phyloP scores from a whole-genome alignment of 768 basidiomycete species.

The Rickenella mellea region DNA sequence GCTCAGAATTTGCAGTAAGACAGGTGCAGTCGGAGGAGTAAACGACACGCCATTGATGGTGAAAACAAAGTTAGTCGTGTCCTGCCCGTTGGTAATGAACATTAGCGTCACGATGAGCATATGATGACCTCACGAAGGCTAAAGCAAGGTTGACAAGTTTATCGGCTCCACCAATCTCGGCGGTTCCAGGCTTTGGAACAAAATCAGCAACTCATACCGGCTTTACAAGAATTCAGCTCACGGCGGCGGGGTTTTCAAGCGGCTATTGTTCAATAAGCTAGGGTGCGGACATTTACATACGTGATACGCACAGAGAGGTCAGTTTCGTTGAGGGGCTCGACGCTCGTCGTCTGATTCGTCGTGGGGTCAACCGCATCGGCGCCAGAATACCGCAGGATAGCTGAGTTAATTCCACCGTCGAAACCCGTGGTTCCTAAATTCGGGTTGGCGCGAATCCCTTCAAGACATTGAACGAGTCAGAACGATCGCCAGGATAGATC shows the following conservation, averaged over 20 bases:
- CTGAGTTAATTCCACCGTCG: conserved; percentile 38
- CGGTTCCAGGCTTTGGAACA: conserved; percentile 7
- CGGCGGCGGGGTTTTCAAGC: conserved; percentile 7
- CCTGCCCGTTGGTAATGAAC: not conserved
- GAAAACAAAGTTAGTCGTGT: conserved; percentile 8
- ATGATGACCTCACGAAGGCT: conserved; percentile 8
- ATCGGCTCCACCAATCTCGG: conserved; percentile 10
- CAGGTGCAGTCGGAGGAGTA: conserved; percentile 8
- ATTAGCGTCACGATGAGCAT: conserved; percentile 2
- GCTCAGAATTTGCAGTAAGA: conserved; percentile 7
- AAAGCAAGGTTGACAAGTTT: conserved; percentile 14
- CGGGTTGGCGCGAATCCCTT: conserved; percentile 8
- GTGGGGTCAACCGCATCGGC: conserved; percentile 29
- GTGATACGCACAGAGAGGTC: conserved; percentile 16
- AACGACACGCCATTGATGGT: conserved; percentile 23
- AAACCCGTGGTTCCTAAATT: conserved; percentile 11
- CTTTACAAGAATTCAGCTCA: not conserved
- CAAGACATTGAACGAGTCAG: not conserved
- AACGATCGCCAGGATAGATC: not conserved
- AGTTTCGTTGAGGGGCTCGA: conserved; percentile 21
- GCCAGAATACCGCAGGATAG: conserved; percentile 41
- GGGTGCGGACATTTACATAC: conserved; percentile 14
- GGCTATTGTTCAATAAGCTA: conserved; percentile 12
- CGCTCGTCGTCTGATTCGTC: conserved; percentile 17
- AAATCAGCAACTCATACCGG: not conserved